Conservation (phyloP, 176 grass and related monocot species). For the Secale cereale region DNA sequence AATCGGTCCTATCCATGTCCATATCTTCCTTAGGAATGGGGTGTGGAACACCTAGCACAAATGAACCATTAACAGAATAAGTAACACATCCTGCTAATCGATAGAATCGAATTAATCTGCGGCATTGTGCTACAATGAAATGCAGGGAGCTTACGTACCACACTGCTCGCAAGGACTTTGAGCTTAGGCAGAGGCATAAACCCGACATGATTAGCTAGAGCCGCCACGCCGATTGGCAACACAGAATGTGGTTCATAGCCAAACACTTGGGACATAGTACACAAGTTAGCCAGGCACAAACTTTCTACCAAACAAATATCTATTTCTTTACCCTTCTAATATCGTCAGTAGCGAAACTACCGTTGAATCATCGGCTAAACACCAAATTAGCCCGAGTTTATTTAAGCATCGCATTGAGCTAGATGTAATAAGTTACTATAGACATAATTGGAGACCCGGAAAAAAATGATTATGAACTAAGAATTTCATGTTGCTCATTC, state of each 20-base stretch:
- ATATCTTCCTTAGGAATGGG: constrained; percentile 84
- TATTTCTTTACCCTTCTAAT: background rate
- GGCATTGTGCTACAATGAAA: background rate
- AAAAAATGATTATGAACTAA: background rate
- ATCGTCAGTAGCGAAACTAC: background rate
- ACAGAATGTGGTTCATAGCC: constrained; percentile 91
- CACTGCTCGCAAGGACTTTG: constrained; percentile 89
- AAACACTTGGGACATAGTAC: constrained; percentile 51
- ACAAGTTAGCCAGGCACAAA: background rate
- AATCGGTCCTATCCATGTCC: constrained; percentile 81
- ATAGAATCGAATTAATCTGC: background rate
- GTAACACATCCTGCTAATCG: background rate
- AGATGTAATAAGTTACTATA: too few species aligned
- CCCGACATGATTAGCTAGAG: constrained; percentile 49
- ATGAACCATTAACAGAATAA: background rate
- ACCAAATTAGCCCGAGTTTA: background rate
- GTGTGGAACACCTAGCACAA: constrained; percentile 82
- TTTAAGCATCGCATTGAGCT: too few species aligned
- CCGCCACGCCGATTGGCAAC: constrained; percentile 61
- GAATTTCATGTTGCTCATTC: background rate
- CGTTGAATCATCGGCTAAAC: background rate
- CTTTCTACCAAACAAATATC: background rate
- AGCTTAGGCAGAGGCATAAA: constrained; percentile 76
- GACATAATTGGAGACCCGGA: background rate
- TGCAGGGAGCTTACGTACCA: constrained; percentile 41